These are phyloP conservation scores for Suillus variegatus DNA, from an alignment of 768 basidiomycete species.

Conservation along the genomic window DNA sequence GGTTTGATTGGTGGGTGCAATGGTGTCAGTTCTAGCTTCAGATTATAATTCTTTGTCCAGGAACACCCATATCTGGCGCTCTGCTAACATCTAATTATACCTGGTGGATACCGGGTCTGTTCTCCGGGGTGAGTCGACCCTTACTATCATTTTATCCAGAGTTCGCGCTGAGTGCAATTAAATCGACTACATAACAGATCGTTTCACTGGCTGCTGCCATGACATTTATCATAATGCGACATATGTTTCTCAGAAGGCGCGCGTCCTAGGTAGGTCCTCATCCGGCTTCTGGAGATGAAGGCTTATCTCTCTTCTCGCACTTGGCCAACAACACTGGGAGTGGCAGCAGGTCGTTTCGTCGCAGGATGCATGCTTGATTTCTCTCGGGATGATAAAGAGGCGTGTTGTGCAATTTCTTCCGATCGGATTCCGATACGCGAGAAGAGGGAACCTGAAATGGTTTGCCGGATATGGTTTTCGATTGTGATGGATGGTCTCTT, in stretches of 20 bases:
- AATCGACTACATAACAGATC: neutral
- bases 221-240: neutral
- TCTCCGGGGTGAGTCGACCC: constrained; percentile 40
- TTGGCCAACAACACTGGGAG: neutral
- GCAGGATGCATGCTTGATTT: neutral
- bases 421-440: neutral
- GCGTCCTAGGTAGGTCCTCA: neutral
- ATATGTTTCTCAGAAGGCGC: neutral
- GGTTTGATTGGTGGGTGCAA: constrained; percentile 20
- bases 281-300: neutral
- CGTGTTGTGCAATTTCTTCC: neutral
- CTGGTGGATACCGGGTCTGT: constrained; percentile 61
- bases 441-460: neutral
- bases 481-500: neutral
- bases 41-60: constrained; percentile 32
- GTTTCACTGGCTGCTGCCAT: neutral
- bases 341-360: neutral
- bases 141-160: neutral
- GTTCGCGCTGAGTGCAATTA: neutral
- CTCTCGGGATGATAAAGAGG: neutral
- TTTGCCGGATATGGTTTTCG: neutral
- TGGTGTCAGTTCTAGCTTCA: neutral
- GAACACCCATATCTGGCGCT: constrained; percentile 59
- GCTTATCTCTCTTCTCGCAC: neutral
- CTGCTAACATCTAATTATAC: constrained; percentile 48